phyloP scores from a whole-genome alignment of 129 eudicot species.

The Helianthus annuus region DNA sequence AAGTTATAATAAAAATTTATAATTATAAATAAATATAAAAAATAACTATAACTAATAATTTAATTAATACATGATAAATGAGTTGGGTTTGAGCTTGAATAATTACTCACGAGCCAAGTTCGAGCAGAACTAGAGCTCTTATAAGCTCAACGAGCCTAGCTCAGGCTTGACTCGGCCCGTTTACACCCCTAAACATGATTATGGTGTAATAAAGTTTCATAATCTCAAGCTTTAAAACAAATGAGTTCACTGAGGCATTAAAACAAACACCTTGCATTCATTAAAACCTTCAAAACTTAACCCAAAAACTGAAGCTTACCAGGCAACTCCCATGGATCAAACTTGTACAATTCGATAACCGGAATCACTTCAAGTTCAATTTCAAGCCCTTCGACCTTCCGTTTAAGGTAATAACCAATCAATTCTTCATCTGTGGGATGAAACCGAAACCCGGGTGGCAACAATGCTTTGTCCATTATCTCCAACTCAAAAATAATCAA shows the following conservation, averaged over 20 bases:
- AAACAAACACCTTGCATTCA: constrained; percentile 6
- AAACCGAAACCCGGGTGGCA: constrained; percentile 92
- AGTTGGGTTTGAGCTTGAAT: no score
- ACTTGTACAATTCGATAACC: constrained; percentile 71
- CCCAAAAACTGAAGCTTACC: constrained; percentile 40
- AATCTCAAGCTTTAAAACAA: constrained; percentile 28
- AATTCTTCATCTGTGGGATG: constrained; percentile 88
- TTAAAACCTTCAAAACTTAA: constrained; percentile 1
- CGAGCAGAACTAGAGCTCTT: no score
- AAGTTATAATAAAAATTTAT: no score
- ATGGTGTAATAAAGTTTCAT: constrained; percentile 32
- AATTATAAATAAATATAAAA: no score
- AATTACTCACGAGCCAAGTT: no score
- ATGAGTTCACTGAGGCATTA: constrained; percentile 13
- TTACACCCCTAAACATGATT: neutral
- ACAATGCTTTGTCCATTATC: constrained; percentile 58
- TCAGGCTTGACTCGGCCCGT: no score
- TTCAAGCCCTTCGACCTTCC: constrained; percentile 68
- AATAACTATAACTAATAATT: no score
- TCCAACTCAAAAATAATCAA: constrained; percentile 9
- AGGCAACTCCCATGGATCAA: constrained; percentile 94
- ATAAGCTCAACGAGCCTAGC: no score
- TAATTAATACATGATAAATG: no score
- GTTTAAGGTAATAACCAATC: constrained; percentile 71
- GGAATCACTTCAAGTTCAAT: constrained; percentile 91